A percentile compares a stretch with the other conserved stretches of the same genome.
phyloP scores from a whole-genome alignment of 306 rosid genomes.

The peach (Prunus persica) region Prunus_persica_NCBIv2 NC_034010.1:26921001-26921500 shows the following conservation, averaged over 20 bases:
- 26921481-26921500: not conserved
- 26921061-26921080: not conserved
- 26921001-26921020: slow-evolving; percentile 94
- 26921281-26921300: not conserved
- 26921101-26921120: not conserved
- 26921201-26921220: not conserved
- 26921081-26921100: slow-evolving; percentile 13
- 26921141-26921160: not conserved
- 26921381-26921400: not conserved
- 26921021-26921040: slow-evolving; percentile 68
- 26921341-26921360: not conserved
- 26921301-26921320: not conserved
- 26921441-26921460: not conserved
- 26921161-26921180: not conserved
- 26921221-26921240: not conserved
- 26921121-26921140: not conserved
- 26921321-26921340: not conserved
- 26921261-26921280: not conserved
- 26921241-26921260: not conserved
- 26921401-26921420: not conserved
- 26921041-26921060: slow-evolving; percentile 9
- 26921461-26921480: not conserved
- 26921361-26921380: not conserved
- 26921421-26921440: not conserved
- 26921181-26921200: not conserved